Evolutionary conservation across 768 basidiomycete genomes (phyloP).

Genomic region (Postia placenta): DNA sequence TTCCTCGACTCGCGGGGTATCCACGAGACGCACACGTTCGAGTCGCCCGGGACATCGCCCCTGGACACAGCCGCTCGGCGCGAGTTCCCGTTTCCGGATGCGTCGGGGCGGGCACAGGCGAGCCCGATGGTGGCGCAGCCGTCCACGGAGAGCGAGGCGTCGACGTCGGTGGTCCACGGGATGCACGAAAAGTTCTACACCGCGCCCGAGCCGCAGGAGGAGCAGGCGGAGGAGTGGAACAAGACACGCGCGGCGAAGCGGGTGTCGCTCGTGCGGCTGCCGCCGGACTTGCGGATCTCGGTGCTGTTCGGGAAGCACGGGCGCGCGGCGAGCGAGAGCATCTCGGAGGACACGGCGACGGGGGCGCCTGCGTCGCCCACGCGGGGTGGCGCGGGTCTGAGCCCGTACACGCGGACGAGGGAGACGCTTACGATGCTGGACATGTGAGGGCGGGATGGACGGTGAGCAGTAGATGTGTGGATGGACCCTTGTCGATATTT

Average conservation of each 20-base stretch:
- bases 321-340: constrained; percentile 12
- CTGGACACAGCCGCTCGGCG: constrained; percentile 3
- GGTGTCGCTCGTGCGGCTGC: constrained; percentile 74
- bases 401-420: constrained; percentile 12
- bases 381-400: constrained; percentile 1
- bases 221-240: constrained; percentile 87
- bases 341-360: constrained; percentile 13
- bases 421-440: constrained; percentile 18
- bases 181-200: constrained; percentile 42
- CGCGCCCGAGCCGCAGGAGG: constrained; percentile 42
- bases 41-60: constrained; percentile 12
- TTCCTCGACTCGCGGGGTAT: constrained; percentile 2
- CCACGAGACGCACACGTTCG: constrained; percentile 4
- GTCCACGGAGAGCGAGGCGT: constrained; percentile 16
- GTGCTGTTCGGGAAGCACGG: constrained; percentile 21
- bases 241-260: constrained; percentile 80
- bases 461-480: constrained; percentile 6
- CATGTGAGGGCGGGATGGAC: constrained; percentile 7
- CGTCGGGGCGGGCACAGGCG: constrained; percentile 8
- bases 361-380: constrained; percentile 1
- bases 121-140: constrained; percentile 13
- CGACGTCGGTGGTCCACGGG: constrained; percentile 7
- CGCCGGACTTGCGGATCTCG: constrained; percentile 42
- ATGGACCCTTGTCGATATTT: not conserved
- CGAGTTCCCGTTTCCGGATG: constrained; percentile 10